Percentiles rank a stretch among this genome's conserved stretches.
These are phyloP conservation scores for Pichia heedii DNA, from an alignment of 805 yeast genomes.

Conservation along the genomic window DNA sequence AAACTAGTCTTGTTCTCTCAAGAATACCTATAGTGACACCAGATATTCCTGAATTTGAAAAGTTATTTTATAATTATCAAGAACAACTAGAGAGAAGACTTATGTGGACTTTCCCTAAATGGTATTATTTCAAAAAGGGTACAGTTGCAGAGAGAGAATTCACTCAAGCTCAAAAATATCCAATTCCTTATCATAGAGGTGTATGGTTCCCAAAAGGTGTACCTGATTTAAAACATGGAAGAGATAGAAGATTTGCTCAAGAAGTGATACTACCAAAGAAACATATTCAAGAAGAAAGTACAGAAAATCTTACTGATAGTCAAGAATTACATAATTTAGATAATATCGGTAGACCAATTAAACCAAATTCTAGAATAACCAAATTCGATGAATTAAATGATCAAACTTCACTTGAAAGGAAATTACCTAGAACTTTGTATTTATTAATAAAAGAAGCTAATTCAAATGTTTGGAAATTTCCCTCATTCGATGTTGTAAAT, in stretches of 20 bases:
- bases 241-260: conserved; percentile 83
- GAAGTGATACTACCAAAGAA: conserved; percentile 55
- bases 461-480: conserved; percentile 59
- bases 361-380: conserved; percentile 63
- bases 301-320: conserved; percentile 7
- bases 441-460: conserved; percentile 44
- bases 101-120: conserved; percentile 96
- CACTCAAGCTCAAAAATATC: conserved; percentile 65
- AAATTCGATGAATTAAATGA: conserved; percentile 65
- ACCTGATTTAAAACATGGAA: conserved; percentile 78
- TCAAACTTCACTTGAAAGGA: conserved; percentile 63
- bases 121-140: conserved; percentile 85
- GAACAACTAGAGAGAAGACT: conserved; percentile 78
- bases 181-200: conserved; percentile 62
- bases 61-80: conserved; percentile 72
- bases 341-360: conserved; percentile 59
- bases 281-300: conserved; percentile 28
- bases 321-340: conserved; percentile 31
- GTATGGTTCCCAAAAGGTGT: conserved; percentile 75
- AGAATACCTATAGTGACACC: conserved; percentile 82
- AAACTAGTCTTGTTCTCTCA: conserved; percentile 32
- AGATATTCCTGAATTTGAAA: conserved; percentile 62
- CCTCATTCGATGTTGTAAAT: conserved; percentile 45
- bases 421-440: conserved; percentile 71
- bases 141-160: conserved; percentile 80